Evolutionary conservation across 2,329 filamentous ascomycete species (phyloP), one percentile per base, ranked within the genome.

Genomic region (Exophiala dermatitidis): DNA sequence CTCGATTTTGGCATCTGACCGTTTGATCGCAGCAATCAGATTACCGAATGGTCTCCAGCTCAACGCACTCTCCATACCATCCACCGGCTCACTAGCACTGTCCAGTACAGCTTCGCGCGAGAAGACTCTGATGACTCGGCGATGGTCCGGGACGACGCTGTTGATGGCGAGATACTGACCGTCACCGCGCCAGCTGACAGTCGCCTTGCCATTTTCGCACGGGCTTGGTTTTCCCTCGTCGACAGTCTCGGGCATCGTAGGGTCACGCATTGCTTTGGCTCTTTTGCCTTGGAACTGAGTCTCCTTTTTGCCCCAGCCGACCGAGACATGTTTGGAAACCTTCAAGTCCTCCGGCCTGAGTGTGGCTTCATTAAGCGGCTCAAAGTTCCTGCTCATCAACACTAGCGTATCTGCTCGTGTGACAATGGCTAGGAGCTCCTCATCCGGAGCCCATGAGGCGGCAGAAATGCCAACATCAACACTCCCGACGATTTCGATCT

Each of bases 301-400:
- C 71, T 98, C 93, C 67, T 87, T 89, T 74, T 97, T 97, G 55
- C 93, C 93, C 93, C 93, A 98, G 46, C 93, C 93, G 26, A 98
- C 91, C 19, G 90, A 94, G 53, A 96, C 93, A 74, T 96, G 90
- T 68, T 85, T 93, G 29, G 86, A 97, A n/a, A 83, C 81, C 63
- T 86, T 86, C 59, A 95, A 79, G 69, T 95, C 91, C 42, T 90
- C 88, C 0, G 75, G 67, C 0, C 80, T 81, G 68, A 97, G 82
- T 33, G 77, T 74, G 48, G 87, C 78, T 69, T 90, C 86, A 33
- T 86, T 81, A 40, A 95, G 82, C 53, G 84, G 85, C 62, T 97
- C 91, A 61, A 97, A 95, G 29, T 84, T 83, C 58, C 90, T 81
- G 52, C 90, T 95, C 91, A 98, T 96, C 66, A 95, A 88, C 53